Evolutionary conservation across 257 asterid genomes (phyloP).

Genomic region (Echites panduratus): DNA sequence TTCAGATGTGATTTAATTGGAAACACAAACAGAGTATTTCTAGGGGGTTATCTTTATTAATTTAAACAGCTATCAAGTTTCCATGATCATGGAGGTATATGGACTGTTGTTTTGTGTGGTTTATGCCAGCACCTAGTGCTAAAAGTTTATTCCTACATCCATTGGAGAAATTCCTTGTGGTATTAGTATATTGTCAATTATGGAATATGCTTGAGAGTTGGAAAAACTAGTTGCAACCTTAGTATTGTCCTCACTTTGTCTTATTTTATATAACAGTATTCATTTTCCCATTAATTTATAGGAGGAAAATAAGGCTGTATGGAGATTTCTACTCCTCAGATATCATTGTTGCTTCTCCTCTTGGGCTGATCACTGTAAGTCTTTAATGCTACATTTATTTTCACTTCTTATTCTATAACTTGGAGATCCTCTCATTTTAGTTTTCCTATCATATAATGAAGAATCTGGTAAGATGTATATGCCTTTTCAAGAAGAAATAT

Average conservation of each 20-base stretch:
- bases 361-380: constrained; percentile 80
- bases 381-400: constrained; percentile 4
- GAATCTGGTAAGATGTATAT: background rate
- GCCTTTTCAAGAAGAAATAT: background rate
- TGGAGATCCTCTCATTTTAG: background rate
- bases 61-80: background rate
- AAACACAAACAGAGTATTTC: background rate
- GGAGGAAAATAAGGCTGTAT: constrained; percentile 64
- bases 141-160: background rate
- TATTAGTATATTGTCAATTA: background rate
- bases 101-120: background rate
- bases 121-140: background rate
- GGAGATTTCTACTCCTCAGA: constrained; percentile 92
- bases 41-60: background rate
- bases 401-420: background rate
- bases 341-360: constrained; percentile 88
- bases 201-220: background rate
- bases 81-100: background rate
- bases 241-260: background rate
- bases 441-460: background rate
- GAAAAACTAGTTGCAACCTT: background rate
- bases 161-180: background rate
- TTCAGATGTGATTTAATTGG: background rate
- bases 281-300: constrained; percentile 18
- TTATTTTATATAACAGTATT: background rate